A percentile compares a stretch with the other conserved stretches of the same genome.
Conservation (phyloP, 2,329 filamentous ascomycete genomes). For the Seiridium cupressi region DNA sequence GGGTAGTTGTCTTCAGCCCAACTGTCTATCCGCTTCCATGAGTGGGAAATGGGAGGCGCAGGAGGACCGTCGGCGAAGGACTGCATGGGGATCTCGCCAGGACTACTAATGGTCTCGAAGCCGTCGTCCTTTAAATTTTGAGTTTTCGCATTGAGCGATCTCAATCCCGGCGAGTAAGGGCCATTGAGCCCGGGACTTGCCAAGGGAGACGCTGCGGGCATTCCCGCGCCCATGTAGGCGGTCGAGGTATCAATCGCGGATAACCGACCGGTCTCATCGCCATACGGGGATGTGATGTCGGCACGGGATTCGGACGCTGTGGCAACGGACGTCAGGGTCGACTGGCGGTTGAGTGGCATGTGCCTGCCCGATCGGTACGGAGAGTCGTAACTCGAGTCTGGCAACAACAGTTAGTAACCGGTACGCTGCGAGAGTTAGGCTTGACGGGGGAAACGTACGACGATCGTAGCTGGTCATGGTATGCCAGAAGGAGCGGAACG, state of each 20-base stretch:
- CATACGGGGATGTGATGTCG: conserved; percentile 78
- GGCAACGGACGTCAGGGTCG: conserved; percentile 81
- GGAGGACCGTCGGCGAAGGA: conserved; percentile 92
- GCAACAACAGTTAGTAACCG: conserved; percentile 29
- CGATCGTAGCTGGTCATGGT: conserved; percentile 73
- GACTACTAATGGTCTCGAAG: conserved; percentile 67
- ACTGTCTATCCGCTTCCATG: conserved; percentile 89
- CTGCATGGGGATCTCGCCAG: conserved; percentile 92
- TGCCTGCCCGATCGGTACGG: conserved; percentile 89
- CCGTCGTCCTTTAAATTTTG: conserved; percentile 58
- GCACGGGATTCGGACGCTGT: conserved; percentile 86
- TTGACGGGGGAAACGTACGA: conserved; percentile 44
- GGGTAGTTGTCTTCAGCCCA: conserved; percentile 96
- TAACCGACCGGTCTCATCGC: conserved; percentile 64
- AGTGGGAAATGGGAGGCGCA: conserved; percentile 81
- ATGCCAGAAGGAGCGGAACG: conserved; percentile 94
- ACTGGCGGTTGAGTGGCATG: conserved; percentile 80
- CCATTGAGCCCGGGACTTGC: conserved; percentile 54
- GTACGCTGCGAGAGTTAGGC: too few relatives aligned
- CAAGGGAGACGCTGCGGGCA: conserved; percentile 28
- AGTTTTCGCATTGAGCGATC: conserved; percentile 70
- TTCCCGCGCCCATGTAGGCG: conserved; percentile 57
- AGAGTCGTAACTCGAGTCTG: conserved; percentile 91
- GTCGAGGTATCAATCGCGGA: conserved; percentile 51
- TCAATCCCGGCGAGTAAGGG: conserved; percentile 87